Base-by-base conservation (phyloP, 2,329 filamentous ascomycete species). In the Cladosporium colombiae region DNA sequence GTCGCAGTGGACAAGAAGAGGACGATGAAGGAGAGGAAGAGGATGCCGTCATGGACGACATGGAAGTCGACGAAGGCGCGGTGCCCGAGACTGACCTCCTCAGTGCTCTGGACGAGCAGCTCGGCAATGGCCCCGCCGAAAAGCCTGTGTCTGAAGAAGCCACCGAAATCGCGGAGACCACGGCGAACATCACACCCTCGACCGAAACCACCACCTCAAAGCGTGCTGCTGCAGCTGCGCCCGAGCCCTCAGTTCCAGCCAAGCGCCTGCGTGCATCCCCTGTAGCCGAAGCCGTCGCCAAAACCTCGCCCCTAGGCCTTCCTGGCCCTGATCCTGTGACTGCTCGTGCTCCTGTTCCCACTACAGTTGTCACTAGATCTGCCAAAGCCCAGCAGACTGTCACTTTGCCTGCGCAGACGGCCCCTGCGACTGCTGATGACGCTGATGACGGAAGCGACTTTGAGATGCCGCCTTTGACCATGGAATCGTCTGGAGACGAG, bases 381-480 rank as follows among this genome's bases (percentile, higher is more conserved):
- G 33, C 65, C 49, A 53, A 69, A 57, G 40, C 65, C 11, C 53
- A 52, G 25, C 23, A 56, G 37, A 25, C 44, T 21, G 65, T 66
- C 31, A 57, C 49, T 3, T 18, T 63, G 33, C 61, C 61, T 33
- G 46, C 65, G 4, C 31, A 64, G 35, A 31, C 57, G 21, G 67
- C 52, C 7, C 63, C 66, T 33, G 67, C 64, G 50, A 62, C 65
- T 50, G 40, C 53, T 23, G 59, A 64, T 27, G 60, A 56, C 14
- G 62, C 62, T n/a, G 72, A 71, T 52, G 74, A 77, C 67, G 75
- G 72, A 10, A 75, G 76, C 60, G 76, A 78, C 40, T 75, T 78
- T 63, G 76, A 77, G 50, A 74, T 79, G 64, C 77, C 77, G 8
- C 68, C 71, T 18, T 65, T 78, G 33, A 74, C 71, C 27, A 74